These are phyloP conservation scores for Podaxis sp. DNA, from an alignment of 768 basidiomycete species.

Conservation along the genomic window DNA sequence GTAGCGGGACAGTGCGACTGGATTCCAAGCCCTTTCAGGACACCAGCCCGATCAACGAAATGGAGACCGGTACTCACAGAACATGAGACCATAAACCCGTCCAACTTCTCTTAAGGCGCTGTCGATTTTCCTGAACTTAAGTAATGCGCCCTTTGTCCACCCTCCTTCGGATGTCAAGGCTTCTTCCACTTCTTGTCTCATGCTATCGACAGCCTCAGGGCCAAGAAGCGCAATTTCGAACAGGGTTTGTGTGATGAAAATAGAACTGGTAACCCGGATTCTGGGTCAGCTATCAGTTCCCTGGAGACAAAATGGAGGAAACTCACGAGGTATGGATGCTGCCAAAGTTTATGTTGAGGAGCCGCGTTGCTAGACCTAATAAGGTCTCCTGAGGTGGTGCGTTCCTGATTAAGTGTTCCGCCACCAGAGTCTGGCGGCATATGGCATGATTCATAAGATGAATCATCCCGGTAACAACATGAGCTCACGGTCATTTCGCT, in stretches of 20 bases:
- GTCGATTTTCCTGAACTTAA: slow-evolving; percentile 33
- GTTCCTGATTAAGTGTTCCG: slow-evolving; percentile 28
- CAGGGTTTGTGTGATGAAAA: slow-evolving; percentile 34
- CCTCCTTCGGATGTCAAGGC: slow-evolving; percentile 34
- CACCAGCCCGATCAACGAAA: background rate
- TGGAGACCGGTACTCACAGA: slow-evolving; percentile 22
- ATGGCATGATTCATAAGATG: background rate
- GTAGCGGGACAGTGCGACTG: slow-evolving; percentile 31
- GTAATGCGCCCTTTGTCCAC: slow-evolving; percentile 32
- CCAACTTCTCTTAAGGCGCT: slow-evolving; percentile 36
- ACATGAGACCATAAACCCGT: slow-evolving; percentile 31
- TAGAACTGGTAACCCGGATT: slow-evolving; percentile 24
- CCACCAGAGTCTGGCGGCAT: slow-evolving; percentile 21
- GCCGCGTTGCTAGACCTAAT: slow-evolving; percentile 31
- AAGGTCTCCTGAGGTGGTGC: slow-evolving; percentile 29
- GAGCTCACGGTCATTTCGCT: slow-evolving; percentile 26
- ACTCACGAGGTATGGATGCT: slow-evolving; percentile 38
- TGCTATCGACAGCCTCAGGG: slow-evolving; percentile 27
- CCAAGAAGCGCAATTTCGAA: slow-evolving; percentile 32
- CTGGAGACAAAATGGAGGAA: background rate
- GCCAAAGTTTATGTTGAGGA: slow-evolving; percentile 39
- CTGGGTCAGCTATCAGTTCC: background rate
- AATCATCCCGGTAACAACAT: background rate
- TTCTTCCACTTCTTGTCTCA: slow-evolving; percentile 29
- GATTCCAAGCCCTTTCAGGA: background rate